phyloP scores from a whole-genome alignment of 257 asterid species.

The Solanum neorickii region DNA sequence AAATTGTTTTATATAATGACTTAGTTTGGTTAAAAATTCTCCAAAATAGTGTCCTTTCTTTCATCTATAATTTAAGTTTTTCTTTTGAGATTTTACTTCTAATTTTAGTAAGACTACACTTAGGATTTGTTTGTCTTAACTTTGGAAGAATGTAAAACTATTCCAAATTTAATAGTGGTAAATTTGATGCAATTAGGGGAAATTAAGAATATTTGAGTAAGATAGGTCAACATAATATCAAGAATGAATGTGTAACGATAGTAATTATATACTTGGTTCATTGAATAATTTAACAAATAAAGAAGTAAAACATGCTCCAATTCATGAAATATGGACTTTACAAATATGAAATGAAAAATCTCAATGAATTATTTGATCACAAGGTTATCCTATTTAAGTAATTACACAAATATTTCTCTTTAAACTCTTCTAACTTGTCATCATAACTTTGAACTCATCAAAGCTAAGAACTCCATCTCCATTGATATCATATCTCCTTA shows the following conservation, averaged over 20 bases:
- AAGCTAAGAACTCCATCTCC: conserved; percentile 49
- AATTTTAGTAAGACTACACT: neutral
- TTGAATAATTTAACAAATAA: neutral
- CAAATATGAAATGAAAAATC: neutral
- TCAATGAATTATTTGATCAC: neutral
- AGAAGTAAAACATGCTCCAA: neutral
- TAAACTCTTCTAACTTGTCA: conserved; percentile 10
- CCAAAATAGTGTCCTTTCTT: neutral
- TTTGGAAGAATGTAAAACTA: neutral
- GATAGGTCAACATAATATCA: rapidly evolving
- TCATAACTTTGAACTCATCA: conserved; percentile 50
- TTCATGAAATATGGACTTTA: neutral
- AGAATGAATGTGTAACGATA: neutral
- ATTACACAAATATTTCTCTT: neutral
- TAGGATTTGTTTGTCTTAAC: neutral
- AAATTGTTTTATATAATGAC: too few relatives aligned
- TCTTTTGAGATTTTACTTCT: neutral
- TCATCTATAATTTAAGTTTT: too few relatives aligned
- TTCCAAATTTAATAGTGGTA: neutral
- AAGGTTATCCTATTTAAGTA: neutral
- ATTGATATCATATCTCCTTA: conserved; percentile 32
- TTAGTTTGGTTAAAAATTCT: too few relatives aligned
- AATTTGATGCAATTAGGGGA: neutral
- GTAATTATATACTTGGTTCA: neutral
- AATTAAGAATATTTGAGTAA: too few relatives aligned